Base-by-base conservation (phyloP, 371 early-diverging fungal species). In the Conidiobolus incongruus region DNA sequence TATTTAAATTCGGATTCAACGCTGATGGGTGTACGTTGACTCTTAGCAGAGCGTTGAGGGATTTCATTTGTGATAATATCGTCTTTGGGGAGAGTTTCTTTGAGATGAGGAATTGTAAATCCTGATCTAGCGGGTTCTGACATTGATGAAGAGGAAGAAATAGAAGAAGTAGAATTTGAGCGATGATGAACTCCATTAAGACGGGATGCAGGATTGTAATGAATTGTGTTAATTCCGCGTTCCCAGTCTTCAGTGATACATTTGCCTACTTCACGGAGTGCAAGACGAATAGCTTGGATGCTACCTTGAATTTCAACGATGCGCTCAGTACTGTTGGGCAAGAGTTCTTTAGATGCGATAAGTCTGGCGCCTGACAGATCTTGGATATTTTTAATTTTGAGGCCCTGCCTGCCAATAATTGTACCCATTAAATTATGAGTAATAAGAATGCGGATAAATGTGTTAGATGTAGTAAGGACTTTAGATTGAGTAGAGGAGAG, bases 381-480 rank as follows among this genome's bases (percentile, higher is more conserved):
- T 61, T 83, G 85, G 46, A 86, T 81, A 47, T 77, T 71, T 62
- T 81, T 81, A 53, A 86, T 83, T 60, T 80, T 79, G 47, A 70
- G 56, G 24, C 87, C 87, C 56, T 77, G 78, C 38, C 79, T 75
- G 35, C 85, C 87, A 56, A 86, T 86, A 42, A 86, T 70, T n/a
- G 81, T 75, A 23, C 87, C 87, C 79, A 85, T 81, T 42, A 81
- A 55, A 51, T 75, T 75, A 54, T 84, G 81, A 30, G 83, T 73
- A 48, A 86, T 72, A 48, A 86, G 61, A 30, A 86, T 55, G 38
- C 85, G 83, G 43, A 86, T 58, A 13, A 70, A 57, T 8, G 68
- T 26, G 26, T 26, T 26, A 26, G 26, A 26, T 4, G 26, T 26
- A 26, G 26, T 26, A 8, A 26, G 26, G 26, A 26, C 26, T 26